Percentiles rank a stretch among this genome's conserved stretches.
These are phyloP conservation scores for Ascochyta rabiei DNA, from an alignment of 2,329 filamentous ascomycete genomes.

Conservation along the genomic window DNA sequence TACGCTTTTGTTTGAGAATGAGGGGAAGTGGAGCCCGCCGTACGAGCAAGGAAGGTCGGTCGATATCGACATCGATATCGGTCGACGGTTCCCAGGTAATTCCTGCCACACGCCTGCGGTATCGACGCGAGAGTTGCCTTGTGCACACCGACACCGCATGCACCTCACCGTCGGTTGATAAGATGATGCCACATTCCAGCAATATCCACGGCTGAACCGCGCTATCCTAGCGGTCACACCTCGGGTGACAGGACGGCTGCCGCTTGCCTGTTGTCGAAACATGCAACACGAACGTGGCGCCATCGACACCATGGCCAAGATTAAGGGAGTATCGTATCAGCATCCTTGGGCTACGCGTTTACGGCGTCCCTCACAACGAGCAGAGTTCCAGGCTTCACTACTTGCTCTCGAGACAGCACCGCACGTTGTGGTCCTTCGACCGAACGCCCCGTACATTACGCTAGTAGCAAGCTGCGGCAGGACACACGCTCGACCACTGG, in stretches of 20 bases:
- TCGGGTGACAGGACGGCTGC: not conserved
- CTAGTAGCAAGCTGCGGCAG: not conserved
- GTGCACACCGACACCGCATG: constrained; percentile 1
- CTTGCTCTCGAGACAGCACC: not conserved
- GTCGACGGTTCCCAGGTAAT: not conserved
- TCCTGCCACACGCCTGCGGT: not conserved
- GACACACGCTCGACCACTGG: not conserved
- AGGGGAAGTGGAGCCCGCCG: constrained; percentile 13
- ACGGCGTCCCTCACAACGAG: not conserved
- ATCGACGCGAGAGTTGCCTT: constrained; percentile 3
- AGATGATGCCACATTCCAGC: not conserved
- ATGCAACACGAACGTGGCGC: not conserved
- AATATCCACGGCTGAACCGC: not conserved
- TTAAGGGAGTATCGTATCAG: not conserved
- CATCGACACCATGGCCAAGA: too few species aligned
- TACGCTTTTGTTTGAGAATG: constrained; percentile 10
- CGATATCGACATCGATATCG: constrained; percentile 7
- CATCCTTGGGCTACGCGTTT: too few species aligned
- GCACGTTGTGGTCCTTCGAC: not conserved
- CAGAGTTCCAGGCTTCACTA: not conserved
- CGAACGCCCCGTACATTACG: not conserved
- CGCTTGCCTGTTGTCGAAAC: not conserved
- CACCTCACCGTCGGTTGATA: not conserved
- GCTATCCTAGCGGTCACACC: not conserved
- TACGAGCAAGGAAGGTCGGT: constrained; percentile 6